Conservation (phyloP, 495 filamentous ascomycete species). For the Xylaria venustula region DNA sequence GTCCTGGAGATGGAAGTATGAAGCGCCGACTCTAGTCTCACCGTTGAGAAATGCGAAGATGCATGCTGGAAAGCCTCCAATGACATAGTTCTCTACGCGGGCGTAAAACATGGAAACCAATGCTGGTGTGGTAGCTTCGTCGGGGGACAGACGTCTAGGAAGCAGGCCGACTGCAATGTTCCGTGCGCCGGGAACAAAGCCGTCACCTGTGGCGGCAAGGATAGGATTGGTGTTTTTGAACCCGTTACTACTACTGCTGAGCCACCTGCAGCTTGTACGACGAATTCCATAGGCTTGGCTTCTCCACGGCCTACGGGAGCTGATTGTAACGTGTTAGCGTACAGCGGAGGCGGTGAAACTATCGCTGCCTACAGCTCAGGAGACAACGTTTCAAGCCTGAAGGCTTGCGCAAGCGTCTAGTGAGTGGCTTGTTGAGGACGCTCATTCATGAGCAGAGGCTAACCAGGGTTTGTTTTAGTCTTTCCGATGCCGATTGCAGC, state of each 20-base stretch:
- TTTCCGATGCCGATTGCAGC: too few species aligned
- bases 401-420: too few species aligned
- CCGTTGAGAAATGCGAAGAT: conserved; percentile 15
- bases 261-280: too few species aligned
- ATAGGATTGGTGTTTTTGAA: conserved; percentile 16
- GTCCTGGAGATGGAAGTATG: conserved; percentile 10
- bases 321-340: too few species aligned
- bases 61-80: conserved; percentile 11
- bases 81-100: conserved; percentile 5
- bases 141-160: conserved; percentile 17
- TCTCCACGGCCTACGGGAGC: too few species aligned
- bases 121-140: conserved; percentile 31
- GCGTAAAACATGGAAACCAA: conserved; percentile 25
- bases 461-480: too few species aligned
- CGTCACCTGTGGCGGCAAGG: conserved; percentile 24
- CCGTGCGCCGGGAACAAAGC: conserved; percentile 25
- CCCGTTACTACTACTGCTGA: background rate
- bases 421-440: too few species aligned
- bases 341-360: too few species aligned
- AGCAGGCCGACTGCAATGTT: conserved; percentile 24
- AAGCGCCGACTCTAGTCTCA: conserved; percentile 7
- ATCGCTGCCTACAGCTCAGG: too few species aligned
- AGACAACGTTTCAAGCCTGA: too few species aligned
- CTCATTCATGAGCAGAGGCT: too few species aligned
- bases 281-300: too few species aligned